A percentile compares a stretch with the other conserved stretches of the same genome.
Conservation (phyloP, 2,329 filamentous ascomycete species). For the Colletotrichum plurivorum region DNA sequence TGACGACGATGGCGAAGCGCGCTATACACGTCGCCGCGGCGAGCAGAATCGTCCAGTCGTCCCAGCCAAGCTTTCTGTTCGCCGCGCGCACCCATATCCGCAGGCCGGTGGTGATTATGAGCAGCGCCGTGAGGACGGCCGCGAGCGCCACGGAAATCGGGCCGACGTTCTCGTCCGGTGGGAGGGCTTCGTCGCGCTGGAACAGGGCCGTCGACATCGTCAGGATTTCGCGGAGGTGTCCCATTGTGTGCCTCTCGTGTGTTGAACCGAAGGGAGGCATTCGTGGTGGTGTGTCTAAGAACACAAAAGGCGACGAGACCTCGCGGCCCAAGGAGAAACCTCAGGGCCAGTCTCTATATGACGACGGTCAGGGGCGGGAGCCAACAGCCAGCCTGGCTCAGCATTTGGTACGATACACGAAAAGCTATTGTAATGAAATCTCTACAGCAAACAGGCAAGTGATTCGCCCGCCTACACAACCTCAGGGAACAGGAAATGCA, state of each 20-base stretch:
- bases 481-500: neutral
- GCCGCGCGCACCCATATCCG: constrained; percentile 49
- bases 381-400: neutral
- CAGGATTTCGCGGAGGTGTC: neutral
- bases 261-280: neutral
- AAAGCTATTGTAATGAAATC: neutral
- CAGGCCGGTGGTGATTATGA: constrained; percentile 49
- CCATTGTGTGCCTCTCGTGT: neutral
- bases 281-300: neutral
- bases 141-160: constrained; percentile 49
- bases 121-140: constrained; percentile 47
- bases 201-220: constrained; percentile 1
- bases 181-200: constrained; percentile 51
- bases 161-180: constrained; percentile 51
- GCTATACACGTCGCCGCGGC: constrained; percentile 47
- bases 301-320: neutral
- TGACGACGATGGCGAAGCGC: constrained; percentile 51
- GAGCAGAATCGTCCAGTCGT: constrained; percentile 53
- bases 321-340: neutral
- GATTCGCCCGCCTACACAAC: constrained; percentile 8
- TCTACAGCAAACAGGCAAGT: neutral
- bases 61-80: constrained; percentile 50
- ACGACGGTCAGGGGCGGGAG: fast-evolving
- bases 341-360: neutral
- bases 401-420: constrained; percentile 5